Conservation (phyloP, 495 filamentous ascomycete species). For the Emericellopsis terricola region DNA sequence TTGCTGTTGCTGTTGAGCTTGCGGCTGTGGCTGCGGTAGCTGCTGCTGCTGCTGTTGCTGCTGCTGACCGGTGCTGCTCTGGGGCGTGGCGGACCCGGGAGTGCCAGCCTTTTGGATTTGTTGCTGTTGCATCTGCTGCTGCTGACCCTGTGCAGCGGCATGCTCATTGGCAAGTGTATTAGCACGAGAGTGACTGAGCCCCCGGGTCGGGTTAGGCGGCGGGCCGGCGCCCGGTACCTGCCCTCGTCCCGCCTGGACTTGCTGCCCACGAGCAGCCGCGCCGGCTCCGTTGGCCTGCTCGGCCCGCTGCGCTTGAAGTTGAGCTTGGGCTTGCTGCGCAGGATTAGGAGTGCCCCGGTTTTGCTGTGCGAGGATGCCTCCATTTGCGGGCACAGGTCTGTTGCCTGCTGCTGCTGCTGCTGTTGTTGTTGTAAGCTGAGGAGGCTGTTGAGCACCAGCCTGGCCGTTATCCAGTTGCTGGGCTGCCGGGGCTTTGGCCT, state of each 20-base stretch:
- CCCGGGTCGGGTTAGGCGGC: conserved; percentile 21
- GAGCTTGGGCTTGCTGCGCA: conserved; percentile 17
- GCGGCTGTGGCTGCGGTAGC: conserved; percentile 12
- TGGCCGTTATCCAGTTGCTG: too few relatives aligned
- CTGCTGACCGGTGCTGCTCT: conserved; percentile 4
- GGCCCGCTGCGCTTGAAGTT: conserved; percentile 9
- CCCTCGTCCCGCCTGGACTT: too few relatives aligned
- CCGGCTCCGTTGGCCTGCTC: conserved; percentile 5
- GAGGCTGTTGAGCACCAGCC: too few relatives aligned
- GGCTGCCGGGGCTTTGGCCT: too few relatives aligned
- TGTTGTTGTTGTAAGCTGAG: too few relatives aligned
- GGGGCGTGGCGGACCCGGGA: conserved; percentile 4
- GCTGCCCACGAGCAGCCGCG: conserved; percentile 23
- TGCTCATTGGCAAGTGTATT: conserved; percentile 23
- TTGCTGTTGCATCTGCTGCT: neutral
- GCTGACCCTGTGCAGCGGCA: conserved; percentile 18
- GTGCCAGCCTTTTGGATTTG: conserved; percentile 1
- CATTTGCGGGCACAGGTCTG: neutral
- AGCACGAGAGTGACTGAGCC: conserved; percentile 27
- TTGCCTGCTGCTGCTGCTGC: neutral
- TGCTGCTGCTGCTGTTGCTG: neutral
- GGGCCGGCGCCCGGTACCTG: conserved; percentile 23
- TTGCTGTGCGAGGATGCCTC: neutral
- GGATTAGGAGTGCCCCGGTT: conserved; percentile 1
- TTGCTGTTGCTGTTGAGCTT: conserved; percentile 10